Percentiles rank a stretch among this genome's conserved stretches.
Evolutionary conservation across 345 rosid genomes (phyloP).

Genomic region (Raphanus sativus): DNA sequence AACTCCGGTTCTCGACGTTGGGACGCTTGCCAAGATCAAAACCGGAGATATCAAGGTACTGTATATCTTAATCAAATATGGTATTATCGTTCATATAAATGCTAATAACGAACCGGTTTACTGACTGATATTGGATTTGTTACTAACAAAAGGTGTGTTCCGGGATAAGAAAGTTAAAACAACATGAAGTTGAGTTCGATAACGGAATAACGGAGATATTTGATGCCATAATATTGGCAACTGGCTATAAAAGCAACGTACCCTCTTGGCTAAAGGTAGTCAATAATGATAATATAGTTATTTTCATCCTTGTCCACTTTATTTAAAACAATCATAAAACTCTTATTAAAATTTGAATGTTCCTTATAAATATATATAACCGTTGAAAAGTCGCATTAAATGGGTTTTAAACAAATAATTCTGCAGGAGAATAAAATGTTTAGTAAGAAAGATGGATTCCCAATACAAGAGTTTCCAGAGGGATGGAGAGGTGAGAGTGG

Average conservation of each 20-base stretch:
- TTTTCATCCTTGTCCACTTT: constrained; percentile 12
- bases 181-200: constrained; percentile 58
- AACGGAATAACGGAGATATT: constrained; percentile 59
- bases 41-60: constrained; percentile 81
- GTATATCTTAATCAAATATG: not conserved
- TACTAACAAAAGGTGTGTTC: constrained; percentile 52
- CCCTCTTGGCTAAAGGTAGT: constrained; percentile 91
- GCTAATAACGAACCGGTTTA: not conserved
- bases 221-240: constrained; percentile 85
- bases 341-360: not conserved
- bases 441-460: constrained; percentile 75
- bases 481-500: constrained; percentile 98
- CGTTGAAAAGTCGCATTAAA: not conserved
- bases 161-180: constrained; percentile 59
- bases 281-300: constrained; percentile 13
- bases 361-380: not conserved
- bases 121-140: constrained; percentile 20
- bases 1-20: constrained; percentile 91
- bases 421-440: constrained; percentile 75
- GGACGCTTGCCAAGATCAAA: constrained; percentile 83
- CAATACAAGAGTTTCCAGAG: constrained; percentile 65
- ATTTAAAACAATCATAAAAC: constrained; percentile 1
- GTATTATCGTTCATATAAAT: not conserved
- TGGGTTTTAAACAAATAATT: not conserved
- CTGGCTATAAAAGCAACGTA: constrained; percentile 94